Conservation (phyloP, 306 rosid species). For the Quercus berberidifolia region DNA sequence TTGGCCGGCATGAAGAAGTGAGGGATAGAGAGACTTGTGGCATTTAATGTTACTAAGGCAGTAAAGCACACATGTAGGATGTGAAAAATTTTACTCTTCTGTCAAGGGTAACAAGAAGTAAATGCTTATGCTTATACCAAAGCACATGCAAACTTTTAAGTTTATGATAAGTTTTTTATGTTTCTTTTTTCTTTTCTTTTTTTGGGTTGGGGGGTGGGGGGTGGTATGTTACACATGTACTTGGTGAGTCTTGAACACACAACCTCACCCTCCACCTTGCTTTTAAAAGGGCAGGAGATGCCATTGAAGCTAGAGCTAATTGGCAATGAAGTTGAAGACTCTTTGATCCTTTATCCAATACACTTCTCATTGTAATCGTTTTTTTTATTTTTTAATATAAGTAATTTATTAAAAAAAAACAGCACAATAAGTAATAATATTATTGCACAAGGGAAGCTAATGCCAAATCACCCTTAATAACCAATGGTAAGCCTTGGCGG, state of each 20-base stretch:
- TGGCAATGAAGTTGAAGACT: too few species aligned
- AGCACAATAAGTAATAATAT: background rate
- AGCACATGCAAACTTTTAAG: background rate
- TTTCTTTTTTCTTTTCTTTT: too few species aligned
- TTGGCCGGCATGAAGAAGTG: background rate
- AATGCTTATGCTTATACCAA: background rate
- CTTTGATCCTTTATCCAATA: too few species aligned
- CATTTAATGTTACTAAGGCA: background rate
- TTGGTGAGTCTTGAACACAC: too few species aligned
- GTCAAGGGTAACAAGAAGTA: background rate
- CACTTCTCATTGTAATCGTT: too few species aligned
- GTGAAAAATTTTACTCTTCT: background rate
- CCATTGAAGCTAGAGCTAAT: too few species aligned
- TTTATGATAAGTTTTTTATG: too few species aligned
- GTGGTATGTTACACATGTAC: too few species aligned
- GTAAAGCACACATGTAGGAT: background rate
- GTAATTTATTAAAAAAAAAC: background rate
- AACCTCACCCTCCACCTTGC: too few species aligned
- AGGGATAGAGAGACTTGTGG: background rate
- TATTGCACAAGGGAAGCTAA: background rate
- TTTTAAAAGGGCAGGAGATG: too few species aligned
- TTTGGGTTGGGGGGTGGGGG: too few species aligned
- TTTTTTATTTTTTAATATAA: background rate
- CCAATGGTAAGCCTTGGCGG: background rate
- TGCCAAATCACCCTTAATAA: background rate